Conservation (phyloP, 2,329 filamentous ascomycete genomes). For the Fusarium sp. region DNA sequence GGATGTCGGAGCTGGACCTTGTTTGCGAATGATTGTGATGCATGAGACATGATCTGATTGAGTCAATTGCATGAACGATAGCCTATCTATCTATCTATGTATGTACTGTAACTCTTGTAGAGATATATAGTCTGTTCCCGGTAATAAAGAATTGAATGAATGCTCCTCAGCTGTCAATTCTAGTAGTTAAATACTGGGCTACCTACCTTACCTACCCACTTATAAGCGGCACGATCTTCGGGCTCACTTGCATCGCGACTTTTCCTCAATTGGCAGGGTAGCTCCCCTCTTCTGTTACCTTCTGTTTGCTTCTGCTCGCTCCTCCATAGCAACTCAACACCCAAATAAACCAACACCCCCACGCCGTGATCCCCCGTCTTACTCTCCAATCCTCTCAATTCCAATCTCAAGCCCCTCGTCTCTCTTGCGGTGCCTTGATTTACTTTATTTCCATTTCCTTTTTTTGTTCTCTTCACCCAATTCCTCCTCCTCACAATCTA, state of each 20-base stretch:
- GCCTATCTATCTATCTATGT: background rate
- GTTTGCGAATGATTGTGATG: background rate
- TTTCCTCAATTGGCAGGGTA: constrained; percentile 34
- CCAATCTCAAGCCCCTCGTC: background rate
- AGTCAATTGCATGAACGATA: background rate
- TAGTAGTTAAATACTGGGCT: background rate
- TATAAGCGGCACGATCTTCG: constrained; percentile 35
- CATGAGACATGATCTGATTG: background rate
- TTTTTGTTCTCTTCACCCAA: background rate
- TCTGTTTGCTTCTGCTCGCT: constrained; percentile 26
- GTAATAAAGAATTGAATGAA: background rate
- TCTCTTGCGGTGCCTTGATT: constrained; percentile 4
- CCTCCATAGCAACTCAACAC: background rate
- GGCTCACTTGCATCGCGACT: constrained; percentile 36
- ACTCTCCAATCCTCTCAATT: background rate
- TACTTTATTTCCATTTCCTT: background rate
- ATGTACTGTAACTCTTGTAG: background rate
- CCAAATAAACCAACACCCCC: background rate
- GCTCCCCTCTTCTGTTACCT: constrained; percentile 38
- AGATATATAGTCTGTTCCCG: background rate
- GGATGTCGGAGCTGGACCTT: background rate
- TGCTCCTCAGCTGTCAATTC: background rate
- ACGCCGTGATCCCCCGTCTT: constrained; percentile 3
- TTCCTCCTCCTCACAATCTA: background rate
- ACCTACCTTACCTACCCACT: constrained; percentile 26